A percentile compares a stretch with the other conserved stretches of the same genome.
Evolutionary conservation across 1,139 yeast genomes (phyloP).

Genomic region (Pichiaceae sp.): DNA sequence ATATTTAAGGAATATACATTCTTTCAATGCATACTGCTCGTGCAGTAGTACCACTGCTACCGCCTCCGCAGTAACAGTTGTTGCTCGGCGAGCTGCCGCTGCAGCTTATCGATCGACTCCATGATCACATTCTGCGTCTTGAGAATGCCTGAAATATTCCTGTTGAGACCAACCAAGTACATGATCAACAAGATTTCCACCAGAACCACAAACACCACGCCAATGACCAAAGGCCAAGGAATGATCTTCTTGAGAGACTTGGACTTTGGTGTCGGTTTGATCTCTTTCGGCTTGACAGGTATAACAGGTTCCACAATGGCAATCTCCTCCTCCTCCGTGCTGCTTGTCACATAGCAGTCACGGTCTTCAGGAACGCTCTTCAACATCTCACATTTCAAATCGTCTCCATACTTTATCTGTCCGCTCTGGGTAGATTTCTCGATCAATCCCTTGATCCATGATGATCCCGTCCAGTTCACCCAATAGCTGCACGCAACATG

Average conservation of each 20-base stretch:
- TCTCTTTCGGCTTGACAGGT: background rate
- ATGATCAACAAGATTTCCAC: background rate
- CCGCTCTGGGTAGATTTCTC: conserved; percentile 44
- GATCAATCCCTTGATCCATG: conserved; percentile 49
- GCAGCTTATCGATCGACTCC: background rate
- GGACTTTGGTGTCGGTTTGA: background rate
- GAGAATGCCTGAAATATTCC: background rate
- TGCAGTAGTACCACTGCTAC: too few relatives aligned
- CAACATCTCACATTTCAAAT: conserved; percentile 13
- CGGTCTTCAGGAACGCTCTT: conserved; percentile 7
- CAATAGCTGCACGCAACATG: conserved; percentile 34
- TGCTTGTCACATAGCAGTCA: background rate
- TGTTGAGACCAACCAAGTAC: background rate
- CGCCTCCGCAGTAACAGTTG: too few relatives aligned
- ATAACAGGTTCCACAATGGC: background rate
- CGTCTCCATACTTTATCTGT: conserved; percentile 29
- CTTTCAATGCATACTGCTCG: too few relatives aligned
- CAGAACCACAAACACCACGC: background rate
- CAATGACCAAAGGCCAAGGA: background rate
- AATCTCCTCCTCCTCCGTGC: background rate
- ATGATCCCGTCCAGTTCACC: conserved; percentile 46
- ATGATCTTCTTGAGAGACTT: background rate
- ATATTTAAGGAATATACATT: background rate
- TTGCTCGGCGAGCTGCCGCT: background rate
- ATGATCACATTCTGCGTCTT: conserved; percentile 1